Conservation (phyloP, 768 basidiomycete species). For the Lactarius sanguifluus region DNA sequence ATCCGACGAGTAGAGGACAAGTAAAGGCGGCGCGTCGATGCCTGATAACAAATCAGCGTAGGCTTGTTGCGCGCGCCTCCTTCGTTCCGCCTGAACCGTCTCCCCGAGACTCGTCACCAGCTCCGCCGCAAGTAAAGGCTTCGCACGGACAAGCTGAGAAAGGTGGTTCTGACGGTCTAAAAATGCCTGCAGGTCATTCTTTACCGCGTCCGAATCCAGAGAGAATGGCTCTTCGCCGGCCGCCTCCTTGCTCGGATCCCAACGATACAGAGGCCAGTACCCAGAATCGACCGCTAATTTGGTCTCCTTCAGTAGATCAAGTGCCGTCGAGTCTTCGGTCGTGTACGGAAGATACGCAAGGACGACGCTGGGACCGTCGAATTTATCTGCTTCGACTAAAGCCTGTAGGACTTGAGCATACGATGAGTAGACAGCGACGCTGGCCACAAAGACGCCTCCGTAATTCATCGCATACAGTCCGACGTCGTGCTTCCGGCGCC, state of each 20-base stretch:
- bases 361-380: conserved; percentile 86
- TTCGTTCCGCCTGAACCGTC: conserved; percentile 79
- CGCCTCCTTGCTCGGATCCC: conserved; percentile 86
- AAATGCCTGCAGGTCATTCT: conserved; percentile 91
- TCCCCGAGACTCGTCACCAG: conserved; percentile 83
- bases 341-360: conserved; percentile 93
- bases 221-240: conserved; percentile 81
- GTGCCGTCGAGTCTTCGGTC: conserved; percentile 70
- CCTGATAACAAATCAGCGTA: conserved; percentile 82
- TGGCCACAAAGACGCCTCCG: conserved; percentile 94
- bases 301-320: conserved; percentile 92
- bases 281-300: conserved; percentile 95
- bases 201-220: conserved; percentile 91
- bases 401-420: conserved; percentile 93
- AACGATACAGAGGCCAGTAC: conserved; percentile 98
- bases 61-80: conserved; percentile 74
- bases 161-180: conserved; percentile 96
- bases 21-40: conserved; percentile 85
- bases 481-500: conserved; percentile 90
- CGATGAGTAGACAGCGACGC: conserved; percentile 92
- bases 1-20: conserved; percentile 91
- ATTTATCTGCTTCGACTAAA: conserved; percentile 86
- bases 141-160: conserved; percentile 84
- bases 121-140: conserved; percentile 77
- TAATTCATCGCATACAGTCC: conserved; percentile 99